Evolutionary conservation across 345 rosid genomes (phyloP).

Genomic region (Laguncularia racemosa): DNA sequence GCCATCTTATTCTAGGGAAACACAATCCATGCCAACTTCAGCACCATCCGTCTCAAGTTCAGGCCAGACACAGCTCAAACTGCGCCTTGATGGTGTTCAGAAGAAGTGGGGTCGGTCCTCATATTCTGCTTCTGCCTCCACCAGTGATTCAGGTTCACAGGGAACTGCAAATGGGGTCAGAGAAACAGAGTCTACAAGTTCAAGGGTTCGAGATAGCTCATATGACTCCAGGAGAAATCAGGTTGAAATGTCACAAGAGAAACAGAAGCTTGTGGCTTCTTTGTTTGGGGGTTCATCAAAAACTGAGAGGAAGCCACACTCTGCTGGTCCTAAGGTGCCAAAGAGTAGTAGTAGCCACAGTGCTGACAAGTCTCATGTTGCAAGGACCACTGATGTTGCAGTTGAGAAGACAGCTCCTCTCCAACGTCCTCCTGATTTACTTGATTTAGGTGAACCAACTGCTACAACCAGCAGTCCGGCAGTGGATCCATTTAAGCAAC

Average conservation of each 20-base stretch:
- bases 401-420: slow-evolving; percentile 32
- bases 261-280: slow-evolving; percentile 98
- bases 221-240: slow-evolving; percentile 55
- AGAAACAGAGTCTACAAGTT: slow-evolving; percentile 33
- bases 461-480: slow-evolving; percentile 23
- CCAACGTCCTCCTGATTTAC: slow-evolving; percentile 82
- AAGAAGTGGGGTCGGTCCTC: slow-evolving; percentile 87
- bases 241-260: slow-evolving; percentile 66
- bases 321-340: slow-evolving; percentile 44
- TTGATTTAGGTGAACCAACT: slow-evolving; percentile 71
- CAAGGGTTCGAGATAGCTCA: slow-evolving; percentile 38
- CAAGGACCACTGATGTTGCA: slow-evolving; percentile 13
- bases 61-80: slow-evolving; percentile 56
- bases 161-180: slow-evolving; percentile 40
- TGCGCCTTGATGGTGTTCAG: slow-evolving; percentile 92
- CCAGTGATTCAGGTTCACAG: slow-evolving; percentile 37
- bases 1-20: slow-evolving; percentile 49
- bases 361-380: slow-evolving; percentile 22
- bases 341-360: slow-evolving; percentile 40
- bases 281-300: slow-evolving; percentile 78
- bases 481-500: slow-evolving; percentile 74
- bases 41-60: slow-evolving; percentile 39
- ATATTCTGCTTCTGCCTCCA: slow-evolving; percentile 48
- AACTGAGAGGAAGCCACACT: slow-evolving; percentile 40
- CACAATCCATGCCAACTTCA: slow-evolving; percentile 31